A percentile compares a stretch with the other conserved stretches of the same genome.
Conservation (phyloP, 441 rosid species). For the Arabidopsis lyrata region DNA sequence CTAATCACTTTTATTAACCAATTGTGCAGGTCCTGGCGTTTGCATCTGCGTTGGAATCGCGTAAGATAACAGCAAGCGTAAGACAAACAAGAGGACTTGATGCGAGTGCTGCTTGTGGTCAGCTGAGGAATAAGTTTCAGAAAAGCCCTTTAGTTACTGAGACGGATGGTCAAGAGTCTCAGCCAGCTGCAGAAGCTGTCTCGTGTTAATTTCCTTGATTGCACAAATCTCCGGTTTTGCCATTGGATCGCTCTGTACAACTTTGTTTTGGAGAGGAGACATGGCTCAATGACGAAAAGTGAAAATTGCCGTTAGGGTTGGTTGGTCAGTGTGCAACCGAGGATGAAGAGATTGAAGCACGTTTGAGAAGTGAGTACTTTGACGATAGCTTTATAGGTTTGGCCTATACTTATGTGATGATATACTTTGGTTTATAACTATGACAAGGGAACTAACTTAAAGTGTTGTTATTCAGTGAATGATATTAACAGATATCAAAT, state of each 20-base stretch:
- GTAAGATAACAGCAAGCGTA: constrained; percentile 72
- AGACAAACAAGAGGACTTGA: constrained; percentile 93
- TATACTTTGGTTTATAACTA: constrained; percentile 13
- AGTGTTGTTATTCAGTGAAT: constrained; percentile 6
- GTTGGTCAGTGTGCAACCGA: constrained; percentile 28
- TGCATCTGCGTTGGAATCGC: constrained; percentile 73
- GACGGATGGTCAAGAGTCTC: constrained; percentile 47
- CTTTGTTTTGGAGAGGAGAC: constrained; percentile 22
- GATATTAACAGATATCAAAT: neutral
- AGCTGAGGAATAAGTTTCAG: constrained; percentile 90
- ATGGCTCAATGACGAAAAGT: constrained; percentile 8
- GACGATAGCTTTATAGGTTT: constrained; percentile 24
- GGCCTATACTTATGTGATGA: constrained; percentile 20
- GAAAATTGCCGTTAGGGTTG: constrained; percentile 1
- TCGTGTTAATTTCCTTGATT: constrained; percentile 49
- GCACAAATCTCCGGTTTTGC: constrained; percentile 12
- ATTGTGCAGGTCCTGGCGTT: constrained; percentile 68
- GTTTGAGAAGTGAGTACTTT: constrained; percentile 13
- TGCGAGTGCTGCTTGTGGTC: constrained; percentile 98
- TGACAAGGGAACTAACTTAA: neutral
- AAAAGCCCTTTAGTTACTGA: constrained; percentile 73
- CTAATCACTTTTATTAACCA: constrained; percentile 3
- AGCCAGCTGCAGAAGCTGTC: constrained; percentile 55
- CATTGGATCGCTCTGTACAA: constrained; percentile 4
- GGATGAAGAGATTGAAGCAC: constrained; percentile 24